A percentile compares a stretch with the other conserved stretches of the same genome.
Conservation (phyloP, 345 rosid genomes). For the Erucastrum elatum region DNA sequence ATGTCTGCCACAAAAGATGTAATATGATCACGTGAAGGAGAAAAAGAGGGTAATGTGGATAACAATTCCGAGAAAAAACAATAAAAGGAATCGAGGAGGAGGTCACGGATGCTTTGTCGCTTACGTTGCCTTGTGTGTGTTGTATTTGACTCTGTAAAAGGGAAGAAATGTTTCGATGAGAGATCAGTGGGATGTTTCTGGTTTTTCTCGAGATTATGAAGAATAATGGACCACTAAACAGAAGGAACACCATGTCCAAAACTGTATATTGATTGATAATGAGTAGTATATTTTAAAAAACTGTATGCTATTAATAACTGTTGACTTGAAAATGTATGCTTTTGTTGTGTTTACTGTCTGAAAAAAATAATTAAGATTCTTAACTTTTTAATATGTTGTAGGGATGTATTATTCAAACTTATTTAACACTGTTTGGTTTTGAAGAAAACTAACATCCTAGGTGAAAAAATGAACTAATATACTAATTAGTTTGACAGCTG, state of each 20-base stretch:
- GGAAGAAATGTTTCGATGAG: conserved; percentile 15
- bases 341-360: conserved; percentile 4
- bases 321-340: not conserved
- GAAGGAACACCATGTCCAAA: not conserved
- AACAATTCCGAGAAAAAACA: not conserved
- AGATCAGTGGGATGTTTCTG: conserved; percentile 37
- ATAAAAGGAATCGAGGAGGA: conserved; percentile 9
- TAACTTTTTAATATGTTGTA: not conserved
- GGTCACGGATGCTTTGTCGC: conserved; percentile 43
- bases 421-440: not conserved
- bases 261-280: not conserved
- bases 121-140: not conserved
- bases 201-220: conserved; percentile 26
- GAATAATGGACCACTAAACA: not conserved
- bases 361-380: not conserved
- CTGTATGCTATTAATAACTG: not conserved
- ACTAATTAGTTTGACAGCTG: conserved; percentile 5
- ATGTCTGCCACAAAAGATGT: conserved; percentile 23
- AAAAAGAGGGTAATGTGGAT: conserved; percentile 1
- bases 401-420: not conserved
- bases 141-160: conserved; percentile 32
- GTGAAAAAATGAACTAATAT: not conserved
- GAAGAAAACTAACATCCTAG: not conserved
- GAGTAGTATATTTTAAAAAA: too few relatives aligned
- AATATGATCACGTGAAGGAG: conserved; percentile 31